A percentile compares a stretch with the other conserved stretches of the same genome.
phyloP scores from a whole-genome alignment of 2,329 filamentous ascomycete species.

The Didymosphaeria variabile region DNA sequence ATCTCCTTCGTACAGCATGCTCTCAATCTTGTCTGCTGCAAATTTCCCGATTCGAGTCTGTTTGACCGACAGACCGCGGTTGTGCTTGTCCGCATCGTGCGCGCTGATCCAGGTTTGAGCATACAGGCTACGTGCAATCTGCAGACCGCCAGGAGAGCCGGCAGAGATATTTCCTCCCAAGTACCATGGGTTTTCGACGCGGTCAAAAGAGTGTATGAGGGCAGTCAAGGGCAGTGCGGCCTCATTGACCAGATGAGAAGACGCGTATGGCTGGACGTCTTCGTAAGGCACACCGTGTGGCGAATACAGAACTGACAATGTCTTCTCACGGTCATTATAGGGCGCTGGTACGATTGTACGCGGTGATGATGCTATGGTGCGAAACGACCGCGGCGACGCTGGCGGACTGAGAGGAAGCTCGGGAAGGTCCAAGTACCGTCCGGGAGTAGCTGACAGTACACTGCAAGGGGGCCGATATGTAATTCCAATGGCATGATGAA shows the following conservation, averaged over 20 bases:
- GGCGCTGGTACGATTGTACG: constrained; percentile 45
- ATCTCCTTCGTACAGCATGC: constrained; percentile 35
- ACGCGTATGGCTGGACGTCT: constrained; percentile 64
- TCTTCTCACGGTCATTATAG: constrained; percentile 49
- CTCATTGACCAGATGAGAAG: constrained; percentile 64
- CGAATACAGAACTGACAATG: constrained; percentile 70
- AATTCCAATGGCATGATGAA: constrained; percentile 75
- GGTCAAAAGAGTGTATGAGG: constrained; percentile 71
- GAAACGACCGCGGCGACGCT: constrained; percentile 42
- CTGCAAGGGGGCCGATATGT: constrained; percentile 71
- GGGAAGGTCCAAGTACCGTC: constrained; percentile 49
- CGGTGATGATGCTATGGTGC: constrained; percentile 44
- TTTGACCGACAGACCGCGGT: constrained; percentile 61
- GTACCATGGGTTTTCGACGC: constrained; percentile 68
- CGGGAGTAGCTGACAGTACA: constrained; percentile 44
- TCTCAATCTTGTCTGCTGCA: constrained; percentile 39
- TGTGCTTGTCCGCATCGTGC: constrained; percentile 68
- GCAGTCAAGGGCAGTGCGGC: constrained; percentile 69
- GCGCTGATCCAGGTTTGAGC: constrained; percentile 69
- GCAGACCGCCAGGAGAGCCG: constrained; percentile 65
- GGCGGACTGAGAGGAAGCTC: constrained; percentile 40
- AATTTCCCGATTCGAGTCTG: constrained; percentile 58
- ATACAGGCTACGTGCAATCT: constrained; percentile 63
- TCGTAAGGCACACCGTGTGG: constrained; percentile 69
- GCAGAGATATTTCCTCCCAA: constrained; percentile 67